phyloP scores from a whole-genome alignment of 192 early-diverging fungal genomes.

The Chytriomyces sp. region DNA sequence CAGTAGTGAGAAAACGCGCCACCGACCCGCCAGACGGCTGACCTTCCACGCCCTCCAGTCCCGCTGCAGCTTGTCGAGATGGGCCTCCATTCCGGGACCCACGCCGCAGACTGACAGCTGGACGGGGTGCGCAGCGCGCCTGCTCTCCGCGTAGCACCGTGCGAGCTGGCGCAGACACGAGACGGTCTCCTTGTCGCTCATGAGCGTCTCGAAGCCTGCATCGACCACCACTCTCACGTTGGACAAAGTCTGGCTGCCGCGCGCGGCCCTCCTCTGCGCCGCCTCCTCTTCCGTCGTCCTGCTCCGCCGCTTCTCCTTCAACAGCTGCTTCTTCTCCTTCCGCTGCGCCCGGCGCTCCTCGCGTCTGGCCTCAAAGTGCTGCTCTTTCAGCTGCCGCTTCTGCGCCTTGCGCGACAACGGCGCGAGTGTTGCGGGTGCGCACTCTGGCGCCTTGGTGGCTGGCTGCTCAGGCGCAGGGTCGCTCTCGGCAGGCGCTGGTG shows the following conservation, averaged over 20 bases:
- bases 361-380: slow-evolving; percentile 51
- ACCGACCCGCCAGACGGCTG: background rate
- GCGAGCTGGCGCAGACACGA: slow-evolving; percentile 57
- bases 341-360: slow-evolving; percentile 45
- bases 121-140: slow-evolving; percentile 51
- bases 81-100: background rate
- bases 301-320: slow-evolving; percentile 6
- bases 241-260: slow-evolving; percentile 46
- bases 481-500: background rate
- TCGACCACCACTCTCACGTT: slow-evolving; percentile 74
- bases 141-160: slow-evolving; percentile 76
- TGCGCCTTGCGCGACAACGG: slow-evolving; percentile 69
- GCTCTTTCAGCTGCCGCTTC: slow-evolving; percentile 70
- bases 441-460: too few relatives aligned
- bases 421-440: too few relatives aligned
- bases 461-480: background rate
- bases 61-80: background rate
- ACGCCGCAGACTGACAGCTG: slow-evolving; percentile 66
- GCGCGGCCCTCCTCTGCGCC: slow-evolving; percentile 44
- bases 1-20: background rate
- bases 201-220: slow-evolving; percentile 69
- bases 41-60: slow-evolving; percentile 59
- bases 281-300: slow-evolving; percentile 3
- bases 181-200: slow-evolving; percentile 66
- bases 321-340: slow-evolving; percentile 32